These are phyloP conservation scores for Dipteronia sinensis DNA, from an alignment of 345 rosid species.

Conservation along the genomic window DNA sequence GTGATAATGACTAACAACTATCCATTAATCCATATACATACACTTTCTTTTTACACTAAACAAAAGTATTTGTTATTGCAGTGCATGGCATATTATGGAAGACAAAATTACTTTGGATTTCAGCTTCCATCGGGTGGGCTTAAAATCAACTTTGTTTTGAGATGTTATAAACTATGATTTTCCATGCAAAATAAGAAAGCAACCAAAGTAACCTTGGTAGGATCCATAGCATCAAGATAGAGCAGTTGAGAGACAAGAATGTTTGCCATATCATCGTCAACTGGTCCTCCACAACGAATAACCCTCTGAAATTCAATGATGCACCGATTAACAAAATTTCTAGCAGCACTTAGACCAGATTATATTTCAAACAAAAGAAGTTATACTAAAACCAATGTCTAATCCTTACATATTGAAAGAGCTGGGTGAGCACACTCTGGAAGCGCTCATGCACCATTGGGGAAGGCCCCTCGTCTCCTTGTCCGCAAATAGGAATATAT, in stretches of 20 bases:
- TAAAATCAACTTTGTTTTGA: neutral
- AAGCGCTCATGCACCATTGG: slow-evolving; percentile 16
- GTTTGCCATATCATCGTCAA: slow-evolving; percentile 29
- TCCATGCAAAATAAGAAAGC: neutral
- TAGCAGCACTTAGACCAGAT: neutral
- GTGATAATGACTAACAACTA: neutral
- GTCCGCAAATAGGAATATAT: slow-evolving; percentile 7
- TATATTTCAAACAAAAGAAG: neutral
- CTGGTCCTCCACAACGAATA: slow-evolving; percentile 27
- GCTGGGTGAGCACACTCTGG: slow-evolving; percentile 15
- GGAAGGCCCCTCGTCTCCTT: slow-evolving; percentile 20
- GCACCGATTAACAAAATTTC: neutral
- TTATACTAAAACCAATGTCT: neutral
- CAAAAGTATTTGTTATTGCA: neutral
- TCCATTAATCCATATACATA: neutral
- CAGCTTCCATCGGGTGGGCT: neutral
- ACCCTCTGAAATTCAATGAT: slow-evolving; percentile 13
- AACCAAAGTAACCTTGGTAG: slow-evolving; percentile 17
- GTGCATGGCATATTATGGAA: neutral
- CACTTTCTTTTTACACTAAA: neutral
- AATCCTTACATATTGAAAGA: slow-evolving; percentile 26
- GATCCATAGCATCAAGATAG: slow-evolving; percentile 23
- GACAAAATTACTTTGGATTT: neutral
- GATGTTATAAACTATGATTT: neutral
- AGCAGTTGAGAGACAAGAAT: slow-evolving; percentile 26